Evolutionary conservation across 331 rosid genomes (phyloP).

Genomic region (Telfairia occidentalis): DNA sequence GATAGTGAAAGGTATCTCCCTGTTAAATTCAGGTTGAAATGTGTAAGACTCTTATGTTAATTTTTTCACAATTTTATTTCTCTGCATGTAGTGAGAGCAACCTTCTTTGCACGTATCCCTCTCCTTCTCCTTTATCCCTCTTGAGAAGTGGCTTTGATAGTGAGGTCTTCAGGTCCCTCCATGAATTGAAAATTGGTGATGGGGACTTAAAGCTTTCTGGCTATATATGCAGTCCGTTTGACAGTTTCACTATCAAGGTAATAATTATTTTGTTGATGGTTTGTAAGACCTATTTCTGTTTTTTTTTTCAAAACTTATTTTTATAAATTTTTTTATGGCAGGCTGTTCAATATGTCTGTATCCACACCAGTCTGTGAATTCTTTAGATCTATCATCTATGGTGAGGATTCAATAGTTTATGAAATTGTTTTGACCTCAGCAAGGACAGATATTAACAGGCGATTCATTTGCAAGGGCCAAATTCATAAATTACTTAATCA

Average conservation of each 20-base stretch:
- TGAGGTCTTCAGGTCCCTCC: slow-evolving; percentile 46
- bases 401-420: slow-evolving; percentile 15
- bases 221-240: slow-evolving; percentile 54
- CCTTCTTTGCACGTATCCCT: slow-evolving; percentile 53
- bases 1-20: slow-evolving; percentile 65
- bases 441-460: slow-evolving; percentile 63
- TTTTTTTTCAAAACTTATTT: slow-evolving; percentile 1
- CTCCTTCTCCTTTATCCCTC: slow-evolving; percentile 61
- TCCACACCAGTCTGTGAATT: slow-evolving; percentile 43
- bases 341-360: slow-evolving; percentile 90
- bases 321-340: slow-evolving; percentile 31
- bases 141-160: slow-evolving; percentile 61
- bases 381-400: slow-evolving; percentile 16
- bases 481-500: slow-evolving; percentile 78
- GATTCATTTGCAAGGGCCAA: slow-evolving; percentile 74
- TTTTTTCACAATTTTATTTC: slow-evolving; percentile 15
- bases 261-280: slow-evolving; percentile 17
- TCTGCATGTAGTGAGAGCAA: slow-evolving; percentile 48
- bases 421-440: slow-evolving; percentile 42
- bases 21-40: slow-evolving; percentile 12
- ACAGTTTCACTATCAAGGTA: slow-evolving; percentile 49
- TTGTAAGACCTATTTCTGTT: slow-evolving; percentile 15
- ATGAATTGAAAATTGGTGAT: slow-evolving; percentile 36
- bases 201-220: slow-evolving; percentile 63
- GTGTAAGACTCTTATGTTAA: slow-evolving; percentile 14